Evolutionary conservation across 768 basidiomycete genomes (phyloP).

Genomic region (Crucibulum laeve): DNA sequence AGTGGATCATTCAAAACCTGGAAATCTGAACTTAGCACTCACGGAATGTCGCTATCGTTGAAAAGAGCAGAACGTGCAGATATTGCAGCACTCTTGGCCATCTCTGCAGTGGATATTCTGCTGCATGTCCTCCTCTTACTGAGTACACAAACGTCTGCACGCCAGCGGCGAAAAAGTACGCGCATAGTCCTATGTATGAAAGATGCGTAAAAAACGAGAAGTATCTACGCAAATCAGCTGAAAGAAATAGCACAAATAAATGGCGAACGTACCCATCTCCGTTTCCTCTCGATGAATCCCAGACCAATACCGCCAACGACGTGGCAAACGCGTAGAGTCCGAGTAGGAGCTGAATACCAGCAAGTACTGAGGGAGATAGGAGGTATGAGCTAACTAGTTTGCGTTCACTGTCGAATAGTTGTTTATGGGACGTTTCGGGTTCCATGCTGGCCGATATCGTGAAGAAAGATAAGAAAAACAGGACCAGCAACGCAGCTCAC

Average conservation of each 20-base stretch:
- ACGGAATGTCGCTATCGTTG: conserved; percentile 56
- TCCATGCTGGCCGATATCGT: no score
- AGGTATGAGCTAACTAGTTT: conserved; percentile 45
- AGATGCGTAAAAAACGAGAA: conserved; percentile 66
- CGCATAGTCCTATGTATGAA: conserved; percentile 54
- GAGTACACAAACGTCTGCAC: conserved; percentile 45
- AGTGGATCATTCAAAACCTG: background rate
- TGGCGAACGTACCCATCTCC: conserved; percentile 13
- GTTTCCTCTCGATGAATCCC: conserved; percentile 24
- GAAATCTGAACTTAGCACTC: conserved; percentile 20
- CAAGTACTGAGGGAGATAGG: conserved; percentile 41
- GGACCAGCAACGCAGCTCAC: no score
- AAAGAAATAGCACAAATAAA: background rate
- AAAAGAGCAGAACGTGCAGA: conserved; percentile 48
- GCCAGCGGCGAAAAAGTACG: conserved; percentile 60
- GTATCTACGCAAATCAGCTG: conserved; percentile 32
- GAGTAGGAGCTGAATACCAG: conserved; percentile 38
- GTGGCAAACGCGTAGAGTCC: conserved; percentile 47
- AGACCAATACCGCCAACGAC: conserved; percentile 30
- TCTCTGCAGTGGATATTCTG: conserved; percentile 47
- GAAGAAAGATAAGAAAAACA: no score
- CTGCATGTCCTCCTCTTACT: conserved; percentile 11
- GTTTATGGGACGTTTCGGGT: no score
- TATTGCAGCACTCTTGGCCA: conserved; percentile 55
- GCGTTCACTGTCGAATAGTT: conserved; percentile 27